These are phyloP conservation scores for Scopulariopsis brevicaulis DNA, from an alignment of 2,329 filamentous ascomycete genomes.

Conservation along the genomic window DNA sequence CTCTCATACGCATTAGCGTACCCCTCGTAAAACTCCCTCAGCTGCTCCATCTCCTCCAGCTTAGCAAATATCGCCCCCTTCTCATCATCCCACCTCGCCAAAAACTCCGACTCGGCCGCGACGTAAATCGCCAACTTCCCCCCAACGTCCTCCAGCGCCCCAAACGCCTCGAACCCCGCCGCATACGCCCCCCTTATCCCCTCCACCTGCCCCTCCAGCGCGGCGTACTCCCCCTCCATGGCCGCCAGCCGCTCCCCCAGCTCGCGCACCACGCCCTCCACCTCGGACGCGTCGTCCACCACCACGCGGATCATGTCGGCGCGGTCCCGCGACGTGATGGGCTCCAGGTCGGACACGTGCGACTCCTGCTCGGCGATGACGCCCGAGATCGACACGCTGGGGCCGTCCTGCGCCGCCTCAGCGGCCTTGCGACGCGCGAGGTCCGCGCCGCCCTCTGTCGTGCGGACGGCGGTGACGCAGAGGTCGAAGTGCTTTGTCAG, in stretches of 20 bases:
- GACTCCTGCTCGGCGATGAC: conserved; percentile 49
- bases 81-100: conserved; percentile 61
- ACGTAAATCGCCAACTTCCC: conserved; percentile 54
- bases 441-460: conserved; percentile 71
- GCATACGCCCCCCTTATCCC: conserved; percentile 33
- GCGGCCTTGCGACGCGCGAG: conserved; percentile 57
- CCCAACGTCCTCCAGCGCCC: conserved; percentile 56
- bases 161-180: conserved; percentile 51
- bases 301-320: conserved; percentile 77
- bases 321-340: conserved; percentile 65
- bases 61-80: conserved; percentile 56
- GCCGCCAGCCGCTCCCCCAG: conserved; percentile 65
- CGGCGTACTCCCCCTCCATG: conserved; percentile 62
- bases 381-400: conserved; percentile 52
- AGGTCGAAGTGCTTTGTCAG: conserved; percentile 85
- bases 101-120: conserved; percentile 52
- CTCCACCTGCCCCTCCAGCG: conserved; percentile 52
- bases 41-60: conserved; percentile 64
- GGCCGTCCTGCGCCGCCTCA: conserved; percentile 41
- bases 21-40: conserved; percentile 75
- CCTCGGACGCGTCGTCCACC: conserved; percentile 55
- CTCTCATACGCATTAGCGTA: conserved; percentile 79
- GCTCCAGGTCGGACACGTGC: conserved; percentile 43
- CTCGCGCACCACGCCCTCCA: conserved; percentile 55
- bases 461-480: conserved; percentile 81